Percentiles rank a stretch among this genome's conserved stretches.
Conservation (phyloP, 805 yeast genomes). For the Barnettozyma siamensis region DNA sequence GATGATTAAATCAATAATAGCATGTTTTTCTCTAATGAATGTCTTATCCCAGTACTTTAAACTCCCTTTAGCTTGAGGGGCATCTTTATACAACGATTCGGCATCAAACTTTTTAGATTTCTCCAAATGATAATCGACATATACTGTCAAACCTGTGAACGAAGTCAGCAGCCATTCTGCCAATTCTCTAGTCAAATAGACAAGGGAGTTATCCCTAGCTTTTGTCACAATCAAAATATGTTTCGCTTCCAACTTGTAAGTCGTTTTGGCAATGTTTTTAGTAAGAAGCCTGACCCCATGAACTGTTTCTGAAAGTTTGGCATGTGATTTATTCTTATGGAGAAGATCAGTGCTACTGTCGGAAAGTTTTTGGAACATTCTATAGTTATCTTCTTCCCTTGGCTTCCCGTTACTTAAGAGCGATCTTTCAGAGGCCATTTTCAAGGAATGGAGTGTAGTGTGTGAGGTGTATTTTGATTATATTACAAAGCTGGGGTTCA, state of each 20-base stretch:
- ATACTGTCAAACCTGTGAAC: constrained; percentile 42
- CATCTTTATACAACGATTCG: constrained; percentile 41
- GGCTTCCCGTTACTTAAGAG: neutral
- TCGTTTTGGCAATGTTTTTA: constrained; percentile 64
- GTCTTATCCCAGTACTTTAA: constrained; percentile 67
- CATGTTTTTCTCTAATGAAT: constrained; percentile 34
- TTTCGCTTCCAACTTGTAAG: constrained; percentile 61
- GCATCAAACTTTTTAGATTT: constrained; percentile 60
- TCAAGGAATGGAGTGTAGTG: no score
- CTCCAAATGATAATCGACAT: constrained; percentile 68
- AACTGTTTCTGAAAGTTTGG: constrained; percentile 73
- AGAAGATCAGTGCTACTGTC: constrained; percentile 38
- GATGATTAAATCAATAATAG: constrained; percentile 56
- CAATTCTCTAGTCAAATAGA: constrained; percentile 70
- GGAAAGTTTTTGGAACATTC: constrained; percentile 21
- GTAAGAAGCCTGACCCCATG: constrained; percentile 74
- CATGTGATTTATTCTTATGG: constrained; percentile 55
- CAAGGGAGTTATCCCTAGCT: constrained; percentile 76
- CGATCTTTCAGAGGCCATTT: neutral
- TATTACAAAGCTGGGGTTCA: neutral
- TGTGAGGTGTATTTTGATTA: neutral
- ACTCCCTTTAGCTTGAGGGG: constrained; percentile 39
- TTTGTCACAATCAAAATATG: constrained; percentile 83
- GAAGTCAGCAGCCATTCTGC: constrained; percentile 64
- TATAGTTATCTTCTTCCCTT: constrained; percentile 16